A percentile compares a stretch with the other conserved stretches of the same genome.
phyloP scores from a whole-genome alignment of 208 protist genomes.

The Leishmania gerbilli region DNA sequence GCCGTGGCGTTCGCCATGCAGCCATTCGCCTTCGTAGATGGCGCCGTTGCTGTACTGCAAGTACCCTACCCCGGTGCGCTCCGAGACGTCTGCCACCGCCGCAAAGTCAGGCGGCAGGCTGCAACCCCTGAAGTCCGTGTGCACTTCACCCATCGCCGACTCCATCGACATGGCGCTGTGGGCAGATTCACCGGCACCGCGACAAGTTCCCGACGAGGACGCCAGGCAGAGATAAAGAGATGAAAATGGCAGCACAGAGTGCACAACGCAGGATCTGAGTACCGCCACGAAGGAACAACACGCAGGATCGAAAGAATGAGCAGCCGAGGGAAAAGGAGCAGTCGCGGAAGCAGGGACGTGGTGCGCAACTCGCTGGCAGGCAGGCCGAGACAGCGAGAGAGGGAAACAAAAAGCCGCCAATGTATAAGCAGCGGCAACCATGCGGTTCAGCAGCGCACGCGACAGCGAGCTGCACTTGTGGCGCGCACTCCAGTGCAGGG shows the following conservation, averaged over 20 bases:
- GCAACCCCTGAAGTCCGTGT: constrained; percentile 24
- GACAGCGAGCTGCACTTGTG: neutral
- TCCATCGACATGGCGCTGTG: constrained; percentile 2
- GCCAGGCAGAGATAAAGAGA: neutral
- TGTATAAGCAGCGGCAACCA: neutral
- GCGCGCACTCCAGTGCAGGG: neutral
- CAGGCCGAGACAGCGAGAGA: too few species aligned
- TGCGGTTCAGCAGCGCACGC: too few species aligned
- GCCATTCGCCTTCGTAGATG: constrained; percentile 60
- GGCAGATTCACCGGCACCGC: neutral
- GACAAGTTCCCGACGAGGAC: too few species aligned
- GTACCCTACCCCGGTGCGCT: constrained; percentile 27
- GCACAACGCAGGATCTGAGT: neutral
- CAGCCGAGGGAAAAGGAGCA: neutral
- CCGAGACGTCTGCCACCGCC: constrained; percentile 9
- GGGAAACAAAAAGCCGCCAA: neutral
- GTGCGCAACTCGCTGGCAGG: neutral
- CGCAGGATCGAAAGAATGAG: neutral
- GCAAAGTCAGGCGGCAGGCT: constrained; percentile 16
- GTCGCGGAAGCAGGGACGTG: neutral
- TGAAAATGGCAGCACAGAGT: neutral
- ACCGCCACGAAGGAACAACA: neutral
- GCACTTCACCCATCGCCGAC: neutral
- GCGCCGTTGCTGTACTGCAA: constrained; percentile 44
- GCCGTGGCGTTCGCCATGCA: constrained; percentile 50